Percentiles rank a stretch among this genome's conserved stretches.
phyloP scores from a whole-genome alignment of 306 rosid species.

The Cucurbita maxima region DNA sequence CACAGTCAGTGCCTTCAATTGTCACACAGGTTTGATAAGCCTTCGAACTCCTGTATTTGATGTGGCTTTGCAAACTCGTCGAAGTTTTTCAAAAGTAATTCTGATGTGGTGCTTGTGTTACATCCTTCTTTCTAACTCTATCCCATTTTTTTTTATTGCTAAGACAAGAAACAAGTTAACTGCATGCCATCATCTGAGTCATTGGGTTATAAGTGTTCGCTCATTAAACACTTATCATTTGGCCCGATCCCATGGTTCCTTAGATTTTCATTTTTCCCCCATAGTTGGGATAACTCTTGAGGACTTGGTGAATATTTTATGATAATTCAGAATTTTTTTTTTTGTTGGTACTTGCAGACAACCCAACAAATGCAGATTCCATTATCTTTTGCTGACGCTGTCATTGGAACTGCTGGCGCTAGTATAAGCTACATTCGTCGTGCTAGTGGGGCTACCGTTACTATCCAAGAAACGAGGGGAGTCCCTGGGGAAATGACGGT shows the following conservation, averaged over 20 bases:
- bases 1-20: constrained; percentile 66
- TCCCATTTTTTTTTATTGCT: not conserved
- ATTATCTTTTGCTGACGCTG: constrained; percentile 89
- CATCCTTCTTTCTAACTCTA: not conserved
- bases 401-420: constrained; percentile 90
- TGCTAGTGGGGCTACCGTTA: constrained; percentile 89
- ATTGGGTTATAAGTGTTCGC: not conserved
- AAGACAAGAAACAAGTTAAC: not conserved
- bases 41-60: not conserved
- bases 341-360: constrained; percentile 36
- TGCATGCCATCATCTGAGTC: not conserved
- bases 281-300: not conserved
- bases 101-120: not conserved
- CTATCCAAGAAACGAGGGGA: constrained; percentile 93
- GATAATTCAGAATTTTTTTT: not conserved
- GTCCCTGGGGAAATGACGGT: constrained; percentile 99
- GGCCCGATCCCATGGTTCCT: not conserved
- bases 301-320: not conserved
- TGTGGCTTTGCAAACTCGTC: not conserved
- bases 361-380: constrained; percentile 95
- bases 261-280: not conserved
- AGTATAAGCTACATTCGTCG: constrained; percentile 93
- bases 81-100: not conserved
- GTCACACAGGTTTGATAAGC: constrained; percentile 58
- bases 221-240: not conserved